Evolutionary conservation across 148 eudicot genomes (phyloP), one percentile per base, ranked within the genome.

Genomic region (Rhododendron henanense): DNA sequence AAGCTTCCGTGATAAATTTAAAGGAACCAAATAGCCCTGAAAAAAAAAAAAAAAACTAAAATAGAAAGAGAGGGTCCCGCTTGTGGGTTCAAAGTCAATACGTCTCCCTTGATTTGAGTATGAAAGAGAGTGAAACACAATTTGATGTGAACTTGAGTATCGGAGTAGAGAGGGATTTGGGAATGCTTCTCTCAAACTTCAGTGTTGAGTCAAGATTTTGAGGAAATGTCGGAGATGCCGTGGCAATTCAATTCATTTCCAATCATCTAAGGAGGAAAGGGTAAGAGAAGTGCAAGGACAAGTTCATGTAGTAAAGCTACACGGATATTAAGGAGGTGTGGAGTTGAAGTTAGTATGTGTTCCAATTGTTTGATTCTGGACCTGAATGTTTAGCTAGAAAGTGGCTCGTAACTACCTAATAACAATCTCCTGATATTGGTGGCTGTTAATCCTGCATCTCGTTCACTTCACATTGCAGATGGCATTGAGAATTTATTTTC

Each of bases 401-500:
- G 25, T 18, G 51, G n/a, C n/a, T 1, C 31, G 0, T n/a, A 47
- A 78, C 33, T 78, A 44, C 28, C 50, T 45, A 10, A 78, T 23
- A n/a, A 44, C 44, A 4, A 35, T 74, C 44, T 35, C 78, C 44
- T 35, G 55, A 37, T 18, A 83, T 63, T 11, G 5, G 23, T 71
- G 65, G 83, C 82, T 78, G 85, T 79, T 89, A 85, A 85, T 48
- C 61, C n/a, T 10, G 83, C 53, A 23, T 44, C 51, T 19, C 63
- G 6, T 39, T 37, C 39, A 23, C 83, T 10, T 81, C 25, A 15
- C 37, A 48, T 19, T 10, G 59, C 82, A 48, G 37, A 79, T 79
- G 21, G 10, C 18, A 79, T 50, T 10, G 67, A 78, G 39, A 19
- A 10, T 50, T 33, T 81, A 31, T 81, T 51, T 79, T 51, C 23